Percentiles rank a stretch among this genome's conserved stretches.
phyloP scores from a whole-genome alignment of 192 early-diverging fungal genomes.

The Lunasporangiospora selenospora region DNA sequence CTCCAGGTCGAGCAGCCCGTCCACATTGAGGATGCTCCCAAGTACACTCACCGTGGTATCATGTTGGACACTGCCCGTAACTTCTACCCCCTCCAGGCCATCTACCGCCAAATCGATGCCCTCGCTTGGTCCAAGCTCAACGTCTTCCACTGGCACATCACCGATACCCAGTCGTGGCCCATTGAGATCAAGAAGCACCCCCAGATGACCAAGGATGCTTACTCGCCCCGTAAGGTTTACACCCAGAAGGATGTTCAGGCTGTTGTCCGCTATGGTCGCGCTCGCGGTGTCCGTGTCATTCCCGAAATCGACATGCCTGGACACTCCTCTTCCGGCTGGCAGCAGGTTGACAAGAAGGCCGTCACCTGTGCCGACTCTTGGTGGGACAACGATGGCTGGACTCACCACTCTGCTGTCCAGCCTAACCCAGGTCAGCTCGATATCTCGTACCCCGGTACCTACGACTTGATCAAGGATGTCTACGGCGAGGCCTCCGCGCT shows the following conservation, averaged over 20 bases:
- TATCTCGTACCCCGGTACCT: slow-evolving; percentile 64
- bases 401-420: slow-evolving; percentile 64
- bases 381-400: slow-evolving; percentile 66
- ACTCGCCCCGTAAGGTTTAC: slow-evolving; percentile 70
- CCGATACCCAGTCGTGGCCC: slow-evolving; percentile 77
- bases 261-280: slow-evolving; percentile 72
- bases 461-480: slow-evolving; percentile 62
- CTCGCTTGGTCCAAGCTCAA: slow-evolving; percentile 80
- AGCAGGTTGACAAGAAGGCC: slow-evolving; percentile 60
- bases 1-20: slow-evolving; percentile 60
- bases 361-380: slow-evolving; percentile 66
- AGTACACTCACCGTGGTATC: slow-evolving; percentile 73
- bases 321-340: slow-evolving; percentile 64
- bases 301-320: slow-evolving; percentile 90
- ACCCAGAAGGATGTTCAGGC: slow-evolving; percentile 67
- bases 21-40: slow-evolving; percentile 67
- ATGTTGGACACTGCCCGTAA: slow-evolving; percentile 72
- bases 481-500: slow-evolving; percentile 62
- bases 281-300: slow-evolving; percentile 82
- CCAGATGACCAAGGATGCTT: slow-evolving; percentile 72
- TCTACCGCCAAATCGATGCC: slow-evolving; percentile 70
- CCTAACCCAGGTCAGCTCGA: slow-evolving; percentile 87
- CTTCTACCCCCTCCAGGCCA: slow-evolving; percentile 64
- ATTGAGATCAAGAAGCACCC: slow-evolving; percentile 67
- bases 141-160: slow-evolving; percentile 79